A percentile compares a stretch with the other conserved stretches of the same genome.
These are phyloP conservation scores for Cryptococcus sp. DNA, from an alignment of 1,284 basidiomycete genomes.

Conservation along the genomic window DNA sequence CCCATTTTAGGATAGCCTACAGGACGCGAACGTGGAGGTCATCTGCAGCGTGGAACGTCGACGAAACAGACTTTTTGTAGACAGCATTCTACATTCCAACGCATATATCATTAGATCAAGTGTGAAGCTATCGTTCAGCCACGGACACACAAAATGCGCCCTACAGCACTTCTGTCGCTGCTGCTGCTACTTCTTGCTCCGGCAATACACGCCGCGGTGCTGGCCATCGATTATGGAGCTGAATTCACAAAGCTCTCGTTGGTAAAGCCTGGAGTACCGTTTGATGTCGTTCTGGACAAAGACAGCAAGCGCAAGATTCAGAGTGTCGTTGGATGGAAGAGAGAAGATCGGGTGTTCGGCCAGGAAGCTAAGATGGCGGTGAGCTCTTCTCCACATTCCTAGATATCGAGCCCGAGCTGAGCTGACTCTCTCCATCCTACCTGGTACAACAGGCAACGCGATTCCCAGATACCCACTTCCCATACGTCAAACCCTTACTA, in stretches of 20 bases:
- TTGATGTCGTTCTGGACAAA: conserved; percentile 93
- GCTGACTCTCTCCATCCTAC: neutral
- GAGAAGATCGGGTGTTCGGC: conserved; percentile 83
- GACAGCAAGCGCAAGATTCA: conserved; percentile 97
- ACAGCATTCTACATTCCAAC: too few species aligned
- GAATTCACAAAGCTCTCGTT: conserved; percentile 95
- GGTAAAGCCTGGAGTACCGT: conserved; percentile 93
- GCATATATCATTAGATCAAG: too few species aligned
- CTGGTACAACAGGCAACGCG: conserved; percentile 89
- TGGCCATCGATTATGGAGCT: conserved; percentile 93
- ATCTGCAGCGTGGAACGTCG: too few species aligned
- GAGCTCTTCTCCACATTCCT: conserved; percentile 46
- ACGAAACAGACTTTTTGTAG: too few species aligned
- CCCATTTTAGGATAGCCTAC: too few species aligned
- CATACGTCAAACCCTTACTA: conserved; percentile 83
- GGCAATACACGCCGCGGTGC: conserved; percentile 57
- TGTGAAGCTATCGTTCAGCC: too few species aligned
- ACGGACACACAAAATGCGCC: conserved; percentile 22
- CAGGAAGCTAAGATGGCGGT: conserved; percentile 84
- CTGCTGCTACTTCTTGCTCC: conserved; percentile 42
- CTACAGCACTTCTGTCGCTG: conserved; percentile 24
- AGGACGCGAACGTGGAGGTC: too few species aligned
- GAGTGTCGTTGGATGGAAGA: conserved; percentile 83
- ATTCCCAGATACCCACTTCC: conserved; percentile 85
- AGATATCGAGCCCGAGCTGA: conserved; percentile 1